These are phyloP conservation scores for Alternaria angustiovoidea DNA, from an alignment of 2,329 filamentous ascomycete genomes.

Conservation along the genomic window DNA sequence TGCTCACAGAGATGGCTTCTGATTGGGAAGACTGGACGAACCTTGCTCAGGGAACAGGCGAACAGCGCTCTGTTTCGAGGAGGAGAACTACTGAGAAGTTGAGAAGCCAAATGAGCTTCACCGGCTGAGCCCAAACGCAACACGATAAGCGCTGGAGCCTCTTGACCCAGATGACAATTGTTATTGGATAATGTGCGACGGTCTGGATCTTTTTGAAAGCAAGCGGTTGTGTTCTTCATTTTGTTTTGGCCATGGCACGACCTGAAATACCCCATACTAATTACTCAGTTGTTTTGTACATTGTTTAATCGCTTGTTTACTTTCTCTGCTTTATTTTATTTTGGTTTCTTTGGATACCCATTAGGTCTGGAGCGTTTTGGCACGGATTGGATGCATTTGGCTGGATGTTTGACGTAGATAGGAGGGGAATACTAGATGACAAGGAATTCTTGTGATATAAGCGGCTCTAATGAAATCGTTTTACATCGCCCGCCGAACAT, in stretches of 20 bases:
- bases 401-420: slow-evolving; percentile 2
- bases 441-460: not conserved
- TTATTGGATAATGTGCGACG: slow-evolving; percentile 3
- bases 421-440: not conserved
- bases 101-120: slow-evolving; percentile 21
- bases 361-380: slow-evolving; percentile 2
- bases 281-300: not conserved
- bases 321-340: not conserved
- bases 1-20: slow-evolving; percentile 91
- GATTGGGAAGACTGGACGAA: slow-evolving; percentile 72
- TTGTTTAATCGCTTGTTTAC: not conserved
- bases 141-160: not conserved
- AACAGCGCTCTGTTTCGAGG: slow-evolving; percentile 22
- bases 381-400: not conserved
- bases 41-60: slow-evolving; percentile 28
- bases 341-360: slow-evolving; percentile 4
- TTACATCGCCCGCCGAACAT: not conserved
- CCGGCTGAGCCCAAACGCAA: slow-evolving; percentile 1
- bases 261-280: slow-evolving; percentile 3
- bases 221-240: not conserved
- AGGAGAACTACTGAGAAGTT: slow-evolving; percentile 29
- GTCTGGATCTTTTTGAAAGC: not conserved
- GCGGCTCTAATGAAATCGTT: not conserved
- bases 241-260: not conserved
- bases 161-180: not conserved